Base-by-base conservation (phyloP, 2,329 filamentous ascomycete genomes). In the Fusarium vanettenii region DNA sequence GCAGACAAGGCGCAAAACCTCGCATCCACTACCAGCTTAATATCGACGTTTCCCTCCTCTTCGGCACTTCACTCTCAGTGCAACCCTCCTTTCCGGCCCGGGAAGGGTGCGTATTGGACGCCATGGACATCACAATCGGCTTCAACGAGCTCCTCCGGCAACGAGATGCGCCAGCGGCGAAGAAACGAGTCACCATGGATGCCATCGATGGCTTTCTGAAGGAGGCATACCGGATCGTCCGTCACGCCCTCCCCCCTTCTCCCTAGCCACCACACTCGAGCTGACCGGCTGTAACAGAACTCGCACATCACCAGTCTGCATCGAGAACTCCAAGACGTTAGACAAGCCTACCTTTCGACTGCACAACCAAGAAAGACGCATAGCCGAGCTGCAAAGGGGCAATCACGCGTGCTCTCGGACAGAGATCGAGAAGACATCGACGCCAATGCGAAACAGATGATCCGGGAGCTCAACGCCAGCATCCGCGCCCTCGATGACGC, bases 201-300 rank as follows among this genome's bases (percentile, higher is more conserved):
- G 88, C 84, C 76, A 89, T 97, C 60, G 94, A 98, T 81, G 93
- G 93, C 79, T 99, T 98, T 81, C 87, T 98, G 37, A 95, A 96
- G 81, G 96, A 98, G 84, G 97, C 97, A 63, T 97, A 97, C 84
- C 91, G 93, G 81, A 98, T 98, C 83, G 95, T 97, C 86, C 79
- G 89, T 83, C 60, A 72, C 77, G 14, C 74, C 72, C 76, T 60
- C 63, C 31, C 22, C 48, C 77, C 74, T 71, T 74, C 61, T 57
- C 45, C 45, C 43, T 50, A 29, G 22, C 33, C 22, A 29, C 27
- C 35, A 62, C 39, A 25, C 45, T 62, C 45, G 41, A 68, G 67
- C 77, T 79, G 52, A 79, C 69, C 66, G 65, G 48, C 22, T 52
- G 67, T 10, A 50, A 20, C 79, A 97, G 95, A 97, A 97, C 81